A percentile compares a stretch with the other conserved stretches of the same genome.
phyloP scores from a whole-genome alignment of 2,329 filamentous ascomycete genomes.

The Fusarium sp. region DNA sequence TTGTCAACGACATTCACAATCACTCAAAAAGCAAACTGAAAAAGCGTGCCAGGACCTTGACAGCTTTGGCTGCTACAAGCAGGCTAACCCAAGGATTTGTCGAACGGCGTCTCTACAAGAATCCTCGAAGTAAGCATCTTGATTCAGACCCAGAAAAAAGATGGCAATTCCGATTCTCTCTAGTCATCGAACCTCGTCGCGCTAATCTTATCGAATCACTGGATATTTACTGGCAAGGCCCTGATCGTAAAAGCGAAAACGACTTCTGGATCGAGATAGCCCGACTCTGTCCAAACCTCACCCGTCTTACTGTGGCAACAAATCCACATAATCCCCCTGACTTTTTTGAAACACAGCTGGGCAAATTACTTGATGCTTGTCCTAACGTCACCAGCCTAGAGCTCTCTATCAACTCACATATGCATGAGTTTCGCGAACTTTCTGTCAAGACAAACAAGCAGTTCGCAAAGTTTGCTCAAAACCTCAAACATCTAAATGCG shows the following conservation, averaged over 20 bases:
- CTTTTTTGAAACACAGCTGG: too few relatives aligned
- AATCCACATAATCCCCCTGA: neutral
- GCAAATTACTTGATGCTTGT: constrained; percentile 4
- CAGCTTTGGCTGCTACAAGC: constrained; percentile 5
- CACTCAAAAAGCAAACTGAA: neutral
- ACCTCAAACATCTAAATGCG: neutral
- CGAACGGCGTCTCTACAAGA: constrained; percentile 1
- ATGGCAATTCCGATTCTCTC: constrained; percentile 1
- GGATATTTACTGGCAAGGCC: neutral
- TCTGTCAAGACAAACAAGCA: neutral
- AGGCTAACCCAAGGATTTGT: neutral
- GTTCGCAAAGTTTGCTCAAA: neutral
- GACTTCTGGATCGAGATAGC: neutral
- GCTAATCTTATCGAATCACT: constrained; percentile 1
- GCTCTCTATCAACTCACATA: neutral
- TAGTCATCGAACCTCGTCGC: constrained; percentile 16
- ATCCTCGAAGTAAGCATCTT: neutral
- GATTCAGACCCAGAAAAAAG: neutral
- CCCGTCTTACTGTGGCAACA: neutral
- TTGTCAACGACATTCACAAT: neutral
- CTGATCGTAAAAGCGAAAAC: neutral
- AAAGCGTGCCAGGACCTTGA: neutral
- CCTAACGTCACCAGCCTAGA: neutral
- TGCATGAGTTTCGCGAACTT: neutral
- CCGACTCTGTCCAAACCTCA: constrained; percentile 11